phyloP scores from a whole-genome alignment of 345 rosid genomes.

The Brassica incana region DNA sequence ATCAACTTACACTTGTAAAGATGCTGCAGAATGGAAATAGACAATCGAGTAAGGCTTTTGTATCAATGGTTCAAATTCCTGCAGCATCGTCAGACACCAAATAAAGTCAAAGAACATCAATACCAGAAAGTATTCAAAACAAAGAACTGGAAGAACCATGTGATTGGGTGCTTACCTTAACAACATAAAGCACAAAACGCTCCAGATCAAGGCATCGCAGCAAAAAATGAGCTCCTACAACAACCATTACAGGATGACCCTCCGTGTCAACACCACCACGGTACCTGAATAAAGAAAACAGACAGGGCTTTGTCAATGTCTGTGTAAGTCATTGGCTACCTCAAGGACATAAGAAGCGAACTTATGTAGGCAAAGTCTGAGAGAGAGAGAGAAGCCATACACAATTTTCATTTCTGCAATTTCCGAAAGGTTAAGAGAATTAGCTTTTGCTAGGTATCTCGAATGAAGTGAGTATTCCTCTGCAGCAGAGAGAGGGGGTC shows the following conservation, averaged over 20 bases:
- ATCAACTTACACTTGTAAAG: conserved; percentile 83
- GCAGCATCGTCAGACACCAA: not conserved
- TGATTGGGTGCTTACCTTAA: conserved; percentile 54
- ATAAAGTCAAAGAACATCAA: not conserved
- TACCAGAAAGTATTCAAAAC: conserved; percentile 9
- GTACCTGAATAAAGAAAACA: conserved; percentile 57
- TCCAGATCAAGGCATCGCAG: conserved; percentile 94
- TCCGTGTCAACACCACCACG: conserved; percentile 97
- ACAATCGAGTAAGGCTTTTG: conserved; percentile 92
- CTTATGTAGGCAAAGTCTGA: not conserved
- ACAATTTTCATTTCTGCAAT: conserved; percentile 97
- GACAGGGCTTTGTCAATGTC: conserved; percentile 16
- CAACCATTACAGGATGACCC: conserved; percentile 93
- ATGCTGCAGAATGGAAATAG: conserved; percentile 93
- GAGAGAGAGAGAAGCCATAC: conserved; percentile 50
- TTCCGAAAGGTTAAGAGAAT: conserved; percentile 89
- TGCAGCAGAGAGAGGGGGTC: conserved; percentile 73
- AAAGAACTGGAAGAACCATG: not conserved
- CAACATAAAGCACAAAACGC: conserved; percentile 75
- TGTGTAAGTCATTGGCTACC: conserved; percentile 1
- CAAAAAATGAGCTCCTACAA: conserved; percentile 98
- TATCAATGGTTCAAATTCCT: conserved; percentile 98
- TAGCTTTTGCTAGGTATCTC: conserved; percentile 93
- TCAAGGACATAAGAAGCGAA: not conserved
- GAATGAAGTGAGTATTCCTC: conserved; percentile 97